Conservation (phyloP, 805 yeast species). For the Starmerella geochares region DNA sequence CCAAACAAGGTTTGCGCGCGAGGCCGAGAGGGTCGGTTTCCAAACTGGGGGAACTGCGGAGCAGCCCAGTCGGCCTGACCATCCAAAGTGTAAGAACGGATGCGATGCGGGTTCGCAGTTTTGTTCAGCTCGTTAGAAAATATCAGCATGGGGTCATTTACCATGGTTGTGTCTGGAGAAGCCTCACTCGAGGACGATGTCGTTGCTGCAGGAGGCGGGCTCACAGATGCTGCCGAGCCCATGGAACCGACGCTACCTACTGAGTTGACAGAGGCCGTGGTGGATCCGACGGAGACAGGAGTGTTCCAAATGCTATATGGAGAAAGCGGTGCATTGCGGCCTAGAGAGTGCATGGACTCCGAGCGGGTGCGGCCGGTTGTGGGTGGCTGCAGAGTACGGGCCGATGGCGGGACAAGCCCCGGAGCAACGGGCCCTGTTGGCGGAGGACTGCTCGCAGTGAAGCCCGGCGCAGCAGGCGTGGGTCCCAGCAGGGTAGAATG, state of each 20-base stretch:
- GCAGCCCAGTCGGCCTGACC: slow-evolving; percentile 12
- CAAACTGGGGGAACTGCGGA: slow-evolving; percentile 7
- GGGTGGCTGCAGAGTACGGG: background rate
- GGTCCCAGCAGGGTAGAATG: slow-evolving; percentile 5
- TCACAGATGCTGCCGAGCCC: background rate
- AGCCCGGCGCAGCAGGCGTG: slow-evolving; percentile 6
- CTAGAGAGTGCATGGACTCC: slow-evolving; percentile 18
- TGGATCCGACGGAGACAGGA: background rate
- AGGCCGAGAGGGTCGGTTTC: slow-evolving; percentile 5
- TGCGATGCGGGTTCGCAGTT: slow-evolving; percentile 29
- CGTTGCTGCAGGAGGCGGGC: background rate
- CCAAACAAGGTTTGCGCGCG: slow-evolving; percentile 20
- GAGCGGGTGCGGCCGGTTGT: slow-evolving; percentile 13
- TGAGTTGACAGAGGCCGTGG: background rate
- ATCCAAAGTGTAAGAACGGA: slow-evolving; percentile 28
- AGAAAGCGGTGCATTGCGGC: slow-evolving; percentile 12
- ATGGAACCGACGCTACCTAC: background rate
- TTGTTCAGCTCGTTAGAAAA: slow-evolving; percentile 28
- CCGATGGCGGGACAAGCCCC: background rate
- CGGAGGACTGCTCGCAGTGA: background rate
- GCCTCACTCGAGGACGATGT: background rate
- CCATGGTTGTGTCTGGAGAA: background rate
- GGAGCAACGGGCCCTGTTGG: background rate
- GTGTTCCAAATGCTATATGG: slow-evolving; percentile 24
- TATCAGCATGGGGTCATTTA: slow-evolving; percentile 27